Evolutionary conservation across 2,329 filamentous ascomycete species (phyloP).

Genomic region (Neoascochyta sp.): DNA sequence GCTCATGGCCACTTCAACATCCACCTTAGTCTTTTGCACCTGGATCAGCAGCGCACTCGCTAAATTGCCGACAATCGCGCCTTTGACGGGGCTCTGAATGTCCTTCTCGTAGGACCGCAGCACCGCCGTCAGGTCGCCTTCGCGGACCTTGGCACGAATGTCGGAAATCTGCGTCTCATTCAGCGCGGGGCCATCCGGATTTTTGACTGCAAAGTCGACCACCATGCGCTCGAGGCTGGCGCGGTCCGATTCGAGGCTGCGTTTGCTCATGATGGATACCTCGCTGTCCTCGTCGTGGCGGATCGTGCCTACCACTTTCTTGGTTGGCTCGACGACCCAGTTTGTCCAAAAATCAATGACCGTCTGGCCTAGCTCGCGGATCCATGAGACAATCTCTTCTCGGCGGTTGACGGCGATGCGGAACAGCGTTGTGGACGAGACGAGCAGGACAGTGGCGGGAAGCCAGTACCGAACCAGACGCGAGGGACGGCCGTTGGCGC

Average conservation of each 20-base stretch:
- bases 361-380: conserved; percentile 73
- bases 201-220: conserved; percentile 86
- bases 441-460: conserved; percentile 63
- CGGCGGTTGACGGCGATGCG: conserved; percentile 70
- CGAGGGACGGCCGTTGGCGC: conserved; percentile 70
- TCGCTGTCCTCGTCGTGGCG: conserved; percentile 89
- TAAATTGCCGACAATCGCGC: conserved; percentile 80
- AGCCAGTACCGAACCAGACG: conserved; percentile 83
- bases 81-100: conserved; percentile 73
- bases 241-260: conserved; percentile 83
- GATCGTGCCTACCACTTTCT: conserved; percentile 84
- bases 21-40: conserved; percentile 98
- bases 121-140: conserved; percentile 91
- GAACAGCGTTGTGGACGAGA: conserved; percentile 81
- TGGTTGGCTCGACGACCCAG: conserved; percentile 85
- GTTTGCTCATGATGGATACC: conserved; percentile 93
- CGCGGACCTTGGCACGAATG: conserved; percentile 74
- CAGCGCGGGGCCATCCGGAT: conserved; percentile 62
- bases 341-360: conserved; percentile 89
- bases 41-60: conserved; percentile 90
- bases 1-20: conserved; percentile 91
- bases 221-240: conserved; percentile 97
- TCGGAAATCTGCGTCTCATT: conserved; percentile 67
- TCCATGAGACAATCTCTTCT: conserved; percentile 75
- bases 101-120: conserved; percentile 89